A percentile compares a stretch with the other conserved stretches of the same genome.
These are phyloP conservation scores for Neurospora pannonica DNA, from an alignment of 495 filamentous ascomycete species.

Conservation along the genomic window DNA sequence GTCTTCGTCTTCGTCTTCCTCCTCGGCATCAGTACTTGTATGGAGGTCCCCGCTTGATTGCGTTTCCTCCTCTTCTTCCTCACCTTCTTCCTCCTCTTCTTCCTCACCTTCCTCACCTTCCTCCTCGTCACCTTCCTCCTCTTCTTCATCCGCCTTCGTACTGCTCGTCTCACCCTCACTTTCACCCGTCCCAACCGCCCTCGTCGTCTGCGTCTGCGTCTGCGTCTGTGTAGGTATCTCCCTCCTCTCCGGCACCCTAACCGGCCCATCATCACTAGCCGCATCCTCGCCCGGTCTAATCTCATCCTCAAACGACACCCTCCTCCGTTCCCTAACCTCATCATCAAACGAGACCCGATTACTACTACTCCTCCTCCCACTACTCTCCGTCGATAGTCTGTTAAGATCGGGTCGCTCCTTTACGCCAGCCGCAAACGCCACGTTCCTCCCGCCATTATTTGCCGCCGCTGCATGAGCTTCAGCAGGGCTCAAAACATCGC, in stretches of 20 bases:
- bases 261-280: not conserved
- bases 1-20: constrained; percentile 11
- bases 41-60: not conserved
- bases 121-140: not conserved
- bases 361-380: constrained; percentile 2
- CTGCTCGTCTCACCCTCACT: not conserved
- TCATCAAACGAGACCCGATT: not conserved
- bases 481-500: constrained; percentile 64
- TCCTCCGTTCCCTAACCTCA: not conserved
- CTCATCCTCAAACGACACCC: not conserved
- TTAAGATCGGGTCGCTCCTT: constrained; percentile 8
- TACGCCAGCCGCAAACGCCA: constrained; percentile 58
- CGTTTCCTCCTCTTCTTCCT: constrained; percentile 1
- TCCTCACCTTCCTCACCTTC: not conserved
- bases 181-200: not conserved
- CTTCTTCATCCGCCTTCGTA: not conserved
- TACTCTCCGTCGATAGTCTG: not conserved
- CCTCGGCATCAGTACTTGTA: not conserved
- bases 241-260: not conserved
- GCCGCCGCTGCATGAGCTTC: constrained; percentile 40
- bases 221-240: not conserved
- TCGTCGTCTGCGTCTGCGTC: not conserved
- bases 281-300: not conserved
- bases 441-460: constrained; percentile 38
- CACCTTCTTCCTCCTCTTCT: not conserved